Conservation (phyloP, 2,329 filamentous ascomycete genomes). For the Claviceps fusiformis region DNA sequence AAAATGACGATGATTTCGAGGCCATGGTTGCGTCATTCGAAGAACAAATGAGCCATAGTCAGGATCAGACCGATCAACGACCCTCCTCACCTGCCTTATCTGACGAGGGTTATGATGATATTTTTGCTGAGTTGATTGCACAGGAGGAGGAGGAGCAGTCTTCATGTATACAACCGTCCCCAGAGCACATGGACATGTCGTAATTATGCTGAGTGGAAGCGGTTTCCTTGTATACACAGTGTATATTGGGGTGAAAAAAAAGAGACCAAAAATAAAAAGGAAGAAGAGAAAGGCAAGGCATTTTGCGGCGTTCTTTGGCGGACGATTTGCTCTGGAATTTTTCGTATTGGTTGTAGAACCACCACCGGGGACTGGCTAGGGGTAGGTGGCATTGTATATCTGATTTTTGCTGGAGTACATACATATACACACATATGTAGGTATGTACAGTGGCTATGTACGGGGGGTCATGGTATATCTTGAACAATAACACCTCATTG, state of each 20-base stretch:
- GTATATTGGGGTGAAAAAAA: neutral
- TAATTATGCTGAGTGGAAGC: neutral
- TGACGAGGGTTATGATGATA: conserved; percentile 48
- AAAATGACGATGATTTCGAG: conserved; percentile 44
- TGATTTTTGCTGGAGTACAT: neutral
- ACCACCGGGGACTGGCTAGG: neutral
- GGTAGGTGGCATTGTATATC: neutral
- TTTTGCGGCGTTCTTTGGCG: conserved; percentile 7
- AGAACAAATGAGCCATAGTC: conserved; percentile 12
- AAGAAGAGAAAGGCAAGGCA: neutral
- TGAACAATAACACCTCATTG: conserved; percentile 30
- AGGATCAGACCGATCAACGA: conserved; percentile 10
- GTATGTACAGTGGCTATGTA: conserved; percentile 14
- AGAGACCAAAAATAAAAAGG: too few species aligned
- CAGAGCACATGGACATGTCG: conserved; percentile 34
- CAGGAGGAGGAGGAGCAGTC: conserved; percentile 12
- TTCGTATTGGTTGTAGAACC: neutral
- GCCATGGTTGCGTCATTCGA: conserved; percentile 38
- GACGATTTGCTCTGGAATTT: neutral
- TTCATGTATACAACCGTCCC: conserved; percentile 11
- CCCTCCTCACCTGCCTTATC: conserved; percentile 24
- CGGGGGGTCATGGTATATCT: conserved; percentile 10
- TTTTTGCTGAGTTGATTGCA: conserved; percentile 36
- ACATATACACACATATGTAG: neutral
- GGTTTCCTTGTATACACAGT: neutral